Conservation (phyloP, 1,284 basidiomycete genomes). For the Ceratobasidium sp. region DNA sequence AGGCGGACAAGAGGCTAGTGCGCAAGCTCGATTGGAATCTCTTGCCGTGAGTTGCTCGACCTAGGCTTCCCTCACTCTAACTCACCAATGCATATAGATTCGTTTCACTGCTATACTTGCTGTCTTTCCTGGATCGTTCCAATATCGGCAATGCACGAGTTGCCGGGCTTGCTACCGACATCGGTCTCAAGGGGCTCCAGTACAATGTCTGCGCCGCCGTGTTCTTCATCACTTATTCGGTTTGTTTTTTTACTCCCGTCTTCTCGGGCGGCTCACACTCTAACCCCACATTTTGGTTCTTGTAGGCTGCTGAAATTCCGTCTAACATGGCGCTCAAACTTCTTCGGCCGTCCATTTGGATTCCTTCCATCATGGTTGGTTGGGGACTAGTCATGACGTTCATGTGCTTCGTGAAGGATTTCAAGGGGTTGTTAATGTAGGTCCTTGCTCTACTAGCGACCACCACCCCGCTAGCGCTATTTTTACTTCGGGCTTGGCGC, state of each 20-base stretch:
- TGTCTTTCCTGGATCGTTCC: constrained; percentile 49
- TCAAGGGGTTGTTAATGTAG: constrained; percentile 53
- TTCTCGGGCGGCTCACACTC: neutral
- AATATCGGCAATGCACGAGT: constrained; percentile 50
- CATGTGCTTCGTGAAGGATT: constrained; percentile 59
- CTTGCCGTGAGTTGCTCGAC: constrained; percentile 38
- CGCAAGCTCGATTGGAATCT: constrained; percentile 49
- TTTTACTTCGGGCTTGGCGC: constrained; percentile 19
- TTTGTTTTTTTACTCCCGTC: neutral
- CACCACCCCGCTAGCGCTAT: neutral
- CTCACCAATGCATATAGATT: constrained; percentile 27
- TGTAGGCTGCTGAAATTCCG: constrained; percentile 46
- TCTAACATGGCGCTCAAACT: constrained; percentile 48
- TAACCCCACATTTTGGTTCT: constrained; percentile 21
- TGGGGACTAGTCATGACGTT: constrained; percentile 60
- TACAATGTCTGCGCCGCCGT: constrained; percentile 49
- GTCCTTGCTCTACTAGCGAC: neutral
- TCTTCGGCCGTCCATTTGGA: constrained; percentile 47
- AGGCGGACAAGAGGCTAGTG: constrained; percentile 42
- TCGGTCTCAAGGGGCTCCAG: constrained; percentile 47
- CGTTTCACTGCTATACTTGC: constrained; percentile 47
- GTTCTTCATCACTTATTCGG: constrained; percentile 48
- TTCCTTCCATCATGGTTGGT: constrained; percentile 53
- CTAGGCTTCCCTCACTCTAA: neutral
- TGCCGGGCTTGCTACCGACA: constrained; percentile 45